Percentiles rank a stretch among this genome's conserved stretches.
Conservation (phyloP, 768 basidiomycete genomes). For the Termitomyces sp. region DNA sequence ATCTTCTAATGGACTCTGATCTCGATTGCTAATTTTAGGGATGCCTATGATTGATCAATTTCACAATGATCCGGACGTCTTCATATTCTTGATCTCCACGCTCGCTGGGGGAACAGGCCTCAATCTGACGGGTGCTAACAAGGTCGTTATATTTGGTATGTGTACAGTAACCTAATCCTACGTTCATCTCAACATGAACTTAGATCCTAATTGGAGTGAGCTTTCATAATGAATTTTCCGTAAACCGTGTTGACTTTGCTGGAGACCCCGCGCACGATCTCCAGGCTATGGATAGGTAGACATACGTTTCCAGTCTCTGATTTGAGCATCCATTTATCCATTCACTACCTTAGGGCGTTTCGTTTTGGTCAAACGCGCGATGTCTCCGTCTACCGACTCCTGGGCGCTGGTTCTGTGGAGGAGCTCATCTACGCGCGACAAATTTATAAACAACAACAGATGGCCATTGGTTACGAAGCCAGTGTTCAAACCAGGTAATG, state of each 20-base stretch:
- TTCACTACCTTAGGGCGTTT: slow-evolving; percentile 46
- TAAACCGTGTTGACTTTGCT: background rate
- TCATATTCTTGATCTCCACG: slow-evolving; percentile 85
- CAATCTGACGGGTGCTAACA: slow-evolving; percentile 88
- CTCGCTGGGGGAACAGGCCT: slow-evolving; percentile 89
- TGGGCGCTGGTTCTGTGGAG: slow-evolving; percentile 84
- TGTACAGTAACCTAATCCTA: background rate
- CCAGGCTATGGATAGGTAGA: slow-evolving; percentile 77
- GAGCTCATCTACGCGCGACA: slow-evolving; percentile 87
- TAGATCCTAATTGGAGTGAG: slow-evolving; percentile 95
- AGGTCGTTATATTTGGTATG: slow-evolving; percentile 86
- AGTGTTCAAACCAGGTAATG: slow-evolving; percentile 72
- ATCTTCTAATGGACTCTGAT: background rate
- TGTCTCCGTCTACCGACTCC: slow-evolving; percentile 75
- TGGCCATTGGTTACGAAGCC: slow-evolving; percentile 85
- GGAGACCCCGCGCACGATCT: slow-evolving; percentile 92
- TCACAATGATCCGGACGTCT: slow-evolving; percentile 65
- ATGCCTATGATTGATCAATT: slow-evolving; percentile 87
- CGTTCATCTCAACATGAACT: slow-evolving; percentile 4
- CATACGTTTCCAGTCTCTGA: background rate
- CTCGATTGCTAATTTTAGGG: slow-evolving; percentile 33
- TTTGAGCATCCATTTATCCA: background rate
- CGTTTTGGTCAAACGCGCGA: slow-evolving; percentile 85
- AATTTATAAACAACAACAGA: slow-evolving; percentile 90
- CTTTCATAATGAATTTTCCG: slow-evolving; percentile 2